phyloP scores from a whole-genome alignment of 352 stramenopile genomes.

The Phytophthora pistaciae region DNA sequence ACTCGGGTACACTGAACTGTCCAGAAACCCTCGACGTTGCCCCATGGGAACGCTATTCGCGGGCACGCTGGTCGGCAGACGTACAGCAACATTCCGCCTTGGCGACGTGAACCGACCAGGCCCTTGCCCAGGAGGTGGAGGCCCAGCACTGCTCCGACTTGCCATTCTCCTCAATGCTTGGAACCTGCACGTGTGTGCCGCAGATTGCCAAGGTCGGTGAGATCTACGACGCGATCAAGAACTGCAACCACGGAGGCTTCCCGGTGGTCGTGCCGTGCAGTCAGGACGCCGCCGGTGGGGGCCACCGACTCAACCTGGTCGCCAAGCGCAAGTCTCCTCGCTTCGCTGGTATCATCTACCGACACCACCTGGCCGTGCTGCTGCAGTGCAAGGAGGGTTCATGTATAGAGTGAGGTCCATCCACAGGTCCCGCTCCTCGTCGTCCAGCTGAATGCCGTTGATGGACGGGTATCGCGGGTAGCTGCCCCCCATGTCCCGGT shows the following conservation, averaged over 20 bases:
- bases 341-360: constrained; percentile 82
- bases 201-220: constrained; percentile 84
- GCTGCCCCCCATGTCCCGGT: constrained; percentile 86
- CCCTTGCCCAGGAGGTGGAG: constrained; percentile 15
- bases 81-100: constrained; percentile 21
- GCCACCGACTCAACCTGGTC: constrained; percentile 25
- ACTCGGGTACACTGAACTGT: constrained; percentile 15
- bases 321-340: constrained; percentile 47
- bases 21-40: not conserved
- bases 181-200: constrained; percentile 49
- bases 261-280: constrained; percentile 70
- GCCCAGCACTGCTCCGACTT: constrained; percentile 18
- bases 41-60: not conserved
- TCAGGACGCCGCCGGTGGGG: constrained; percentile 46
- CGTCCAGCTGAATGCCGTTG: constrained; percentile 91
- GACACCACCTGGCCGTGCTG: constrained; percentile 79
- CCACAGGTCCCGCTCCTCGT: constrained; percentile 88
- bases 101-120: constrained; percentile 26
- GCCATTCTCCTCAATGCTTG: constrained; percentile 21
- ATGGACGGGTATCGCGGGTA: constrained; percentile 84
- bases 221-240: constrained; percentile 81
- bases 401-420: constrained; percentile 98
- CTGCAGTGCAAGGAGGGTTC: constrained; percentile 93
- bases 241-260: constrained; percentile 78
- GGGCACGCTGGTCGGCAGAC: constrained; percentile 20